A percentile compares a stretch with the other conserved stretches of the same genome.
Evolutionary conservation across 805 yeast genomes (phyloP).

Genomic region (Candida insectalens): DNA sequence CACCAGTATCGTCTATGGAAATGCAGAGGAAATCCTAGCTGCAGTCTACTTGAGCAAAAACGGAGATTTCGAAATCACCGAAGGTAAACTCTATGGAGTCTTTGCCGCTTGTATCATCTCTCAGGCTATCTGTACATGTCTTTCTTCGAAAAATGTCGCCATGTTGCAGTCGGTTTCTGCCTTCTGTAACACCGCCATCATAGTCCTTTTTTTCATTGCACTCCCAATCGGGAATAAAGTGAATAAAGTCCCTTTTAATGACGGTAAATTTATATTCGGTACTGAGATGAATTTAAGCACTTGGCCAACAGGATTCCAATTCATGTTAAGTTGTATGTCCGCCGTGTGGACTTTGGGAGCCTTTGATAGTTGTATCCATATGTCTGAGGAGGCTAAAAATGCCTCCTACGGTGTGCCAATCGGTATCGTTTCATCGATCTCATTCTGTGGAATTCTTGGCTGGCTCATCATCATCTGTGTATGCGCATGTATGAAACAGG

Average conservation of each 20-base stretch:
- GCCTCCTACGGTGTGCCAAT: constrained; percentile 53
- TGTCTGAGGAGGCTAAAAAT: constrained; percentile 61
- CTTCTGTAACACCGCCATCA: constrained; percentile 36
- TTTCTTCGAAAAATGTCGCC: constrained; percentile 46
- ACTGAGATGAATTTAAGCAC: constrained; percentile 35
- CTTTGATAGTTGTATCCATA: constrained; percentile 61
- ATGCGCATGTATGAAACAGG: constrained; percentile 41
- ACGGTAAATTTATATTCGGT: constrained; percentile 43
- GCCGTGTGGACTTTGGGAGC: constrained; percentile 68
- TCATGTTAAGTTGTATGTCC: constrained; percentile 37
- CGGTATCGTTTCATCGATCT: constrained; percentile 50
- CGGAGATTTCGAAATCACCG: constrained; percentile 42
- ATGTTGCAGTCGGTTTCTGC: constrained; percentile 51
- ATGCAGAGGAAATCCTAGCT: constrained; percentile 47
- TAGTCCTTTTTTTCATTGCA: constrained; percentile 47
- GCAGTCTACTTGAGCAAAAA: constrained; percentile 39
- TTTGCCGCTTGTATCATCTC: constrained; percentile 47
- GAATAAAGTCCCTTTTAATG: constrained; percentile 28
- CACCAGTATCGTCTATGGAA: constrained; percentile 59
- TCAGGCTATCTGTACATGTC: constrained; percentile 40
- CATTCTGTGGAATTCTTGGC: constrained; percentile 50
- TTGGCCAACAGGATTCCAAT: constrained; percentile 52
- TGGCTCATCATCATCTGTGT: constrained; percentile 42
- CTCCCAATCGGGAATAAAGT: constrained; percentile 47
- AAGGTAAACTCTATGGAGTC: constrained; percentile 50